Evolutionary conservation across 2,329 filamentous ascomycete species (phyloP), one percentile per base, ranked within the genome.

Genomic region (Aspergillaceae sp.): DNA sequence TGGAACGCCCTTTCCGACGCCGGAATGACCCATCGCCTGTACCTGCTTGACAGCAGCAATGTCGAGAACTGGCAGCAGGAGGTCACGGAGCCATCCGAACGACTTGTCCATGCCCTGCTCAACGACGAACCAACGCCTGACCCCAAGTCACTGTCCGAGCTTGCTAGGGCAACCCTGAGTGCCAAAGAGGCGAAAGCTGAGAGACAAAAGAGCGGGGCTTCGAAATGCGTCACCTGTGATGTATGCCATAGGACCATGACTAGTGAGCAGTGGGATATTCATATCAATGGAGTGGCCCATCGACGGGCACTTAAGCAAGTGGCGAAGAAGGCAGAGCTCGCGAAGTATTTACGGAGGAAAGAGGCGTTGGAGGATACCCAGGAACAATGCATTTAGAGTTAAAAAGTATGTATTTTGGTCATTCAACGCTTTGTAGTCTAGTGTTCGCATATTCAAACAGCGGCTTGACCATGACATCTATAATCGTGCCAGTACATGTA

Each of bases 31-130:
- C 65, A 77, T 26, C 78, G 72, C 33, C 71, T 96, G 1, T 97
- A 86, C 62, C 68, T 97, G 2, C 68, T 97, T 1, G 87, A 98
- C 66, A 86, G 86, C 51, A 88, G 84, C 2, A 75, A 92, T 54
- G 70, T 83, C 2, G 58, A 71, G 0, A 59, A 67, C 1, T 96
- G 87, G 75, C 56, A 74, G 0, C 62, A 73, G 0, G 69, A 74
- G n/a, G 87, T 96, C 2, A 74, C 80, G 1, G 66, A 73, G 2
- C 82, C 82, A 2, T 89, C 87, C 0, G 69, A 78, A 1, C 62
- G 71, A 1, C 66, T 96, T 29, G 77, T 83, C 0, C 61, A 70
- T 8, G 62, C 69, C 0, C 94, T 94, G 56, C 73, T 96, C 0
- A 58, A 66, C 1, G 77, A 75, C 0, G 64, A 76, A 34, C 40